Conservation (phyloP, 306 rosid genomes). For the Sindora glabra region DNA sequence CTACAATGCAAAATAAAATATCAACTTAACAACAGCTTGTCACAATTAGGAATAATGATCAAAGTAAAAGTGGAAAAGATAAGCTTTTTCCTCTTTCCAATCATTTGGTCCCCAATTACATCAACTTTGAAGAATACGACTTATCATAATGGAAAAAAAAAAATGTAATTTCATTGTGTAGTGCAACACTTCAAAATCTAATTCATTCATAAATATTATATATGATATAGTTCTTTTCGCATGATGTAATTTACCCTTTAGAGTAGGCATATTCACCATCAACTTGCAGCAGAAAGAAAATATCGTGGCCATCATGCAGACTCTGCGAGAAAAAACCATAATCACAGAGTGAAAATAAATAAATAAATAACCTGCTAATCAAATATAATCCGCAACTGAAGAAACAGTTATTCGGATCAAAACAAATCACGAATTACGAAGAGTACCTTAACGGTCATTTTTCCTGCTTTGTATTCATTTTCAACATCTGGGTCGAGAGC, state of each 20-base stretch:
- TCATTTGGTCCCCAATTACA: not conserved
- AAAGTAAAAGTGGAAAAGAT: not conserved
- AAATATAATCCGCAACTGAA: not conserved
- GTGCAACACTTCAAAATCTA: not conserved
- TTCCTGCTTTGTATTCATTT: constrained; percentile 66
- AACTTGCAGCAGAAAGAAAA: constrained; percentile 75
- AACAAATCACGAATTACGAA: not conserved
- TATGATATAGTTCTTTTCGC: not conserved
- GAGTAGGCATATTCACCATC: constrained; percentile 68
- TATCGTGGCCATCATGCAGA: constrained; percentile 85
- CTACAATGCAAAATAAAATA: constrained; percentile 37
- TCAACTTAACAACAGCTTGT: constrained; percentile 15
- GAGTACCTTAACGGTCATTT: constrained; percentile 68
- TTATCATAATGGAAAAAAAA: no score
- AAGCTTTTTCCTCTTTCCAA: not conserved
- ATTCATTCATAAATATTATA: not conserved
- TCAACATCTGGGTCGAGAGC: constrained; percentile 85
- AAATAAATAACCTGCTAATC: no score
- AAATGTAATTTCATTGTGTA: no score
- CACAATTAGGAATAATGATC: not conserved
- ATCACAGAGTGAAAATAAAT: not conserved
- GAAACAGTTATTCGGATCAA: not conserved
- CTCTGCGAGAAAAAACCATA: constrained; percentile 41
- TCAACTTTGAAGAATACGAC: not conserved
- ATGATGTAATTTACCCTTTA: constrained; percentile 52